Conservation (phyloP, 768 basidiomycete genomes). For the Austroboletus festivus region DNA sequence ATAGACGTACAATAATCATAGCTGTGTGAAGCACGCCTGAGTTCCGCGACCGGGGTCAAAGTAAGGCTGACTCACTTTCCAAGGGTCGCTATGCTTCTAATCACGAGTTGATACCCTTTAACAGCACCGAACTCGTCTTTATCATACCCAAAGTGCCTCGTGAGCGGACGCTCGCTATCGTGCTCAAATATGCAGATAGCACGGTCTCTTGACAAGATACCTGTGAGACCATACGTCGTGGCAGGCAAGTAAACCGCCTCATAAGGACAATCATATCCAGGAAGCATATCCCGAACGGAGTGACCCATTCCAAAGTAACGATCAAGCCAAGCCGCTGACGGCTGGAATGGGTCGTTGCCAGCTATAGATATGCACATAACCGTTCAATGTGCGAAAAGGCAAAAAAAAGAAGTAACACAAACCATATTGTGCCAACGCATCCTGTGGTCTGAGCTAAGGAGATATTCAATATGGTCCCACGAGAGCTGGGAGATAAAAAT, state of each 20-base stretch:
- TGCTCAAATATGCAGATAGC: conserved; percentile 67
- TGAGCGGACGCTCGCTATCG: conserved; percentile 55
- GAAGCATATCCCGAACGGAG: conserved; percentile 57
- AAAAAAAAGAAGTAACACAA: not conserved
- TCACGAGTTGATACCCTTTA: conserved; percentile 55
- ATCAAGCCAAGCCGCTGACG: conserved; percentile 61
- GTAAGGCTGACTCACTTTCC: conserved; percentile 49
- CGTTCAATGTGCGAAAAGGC: not conserved
- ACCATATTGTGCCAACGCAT: conserved; percentile 62
- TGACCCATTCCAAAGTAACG: conserved; percentile 62
- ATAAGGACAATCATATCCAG: conserved; percentile 64
- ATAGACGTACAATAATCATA: conserved; percentile 61
- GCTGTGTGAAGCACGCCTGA: conserved; percentile 28
- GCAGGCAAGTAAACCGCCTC: conserved; percentile 61
- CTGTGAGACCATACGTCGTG: conserved; percentile 46
- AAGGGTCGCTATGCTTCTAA: conserved; percentile 57
- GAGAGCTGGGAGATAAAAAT: not conserved
- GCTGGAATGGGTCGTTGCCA: conserved; percentile 60
- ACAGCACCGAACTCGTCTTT: conserved; percentile 58
- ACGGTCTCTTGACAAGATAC: conserved; percentile 43
- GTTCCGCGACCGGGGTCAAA: not conserved
- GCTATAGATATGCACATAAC: conserved; percentile 29
- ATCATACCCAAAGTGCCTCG: conserved; percentile 52
- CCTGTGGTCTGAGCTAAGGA: conserved; percentile 53
- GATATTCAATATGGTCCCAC: not conserved